phyloP scores from a whole-genome alignment of 495 filamentous ascomycete genomes.

The Xylaria nigripes region DNA sequence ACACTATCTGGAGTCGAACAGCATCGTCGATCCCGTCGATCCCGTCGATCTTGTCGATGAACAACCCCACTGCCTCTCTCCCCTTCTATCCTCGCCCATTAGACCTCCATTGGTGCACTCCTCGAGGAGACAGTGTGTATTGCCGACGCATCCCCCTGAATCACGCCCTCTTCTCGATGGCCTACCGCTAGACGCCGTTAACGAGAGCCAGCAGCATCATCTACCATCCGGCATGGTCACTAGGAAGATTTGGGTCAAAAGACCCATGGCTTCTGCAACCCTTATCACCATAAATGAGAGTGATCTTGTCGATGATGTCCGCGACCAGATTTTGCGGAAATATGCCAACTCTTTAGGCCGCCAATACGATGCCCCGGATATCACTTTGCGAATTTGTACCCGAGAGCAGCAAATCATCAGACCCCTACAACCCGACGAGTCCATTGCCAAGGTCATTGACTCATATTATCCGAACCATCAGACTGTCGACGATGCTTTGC shows the following conservation, averaged over 20 bases:
- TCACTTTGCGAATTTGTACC: slow-evolving; percentile 77
- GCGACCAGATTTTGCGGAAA: slow-evolving; percentile 85
- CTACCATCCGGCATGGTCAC: slow-evolving; percentile 49
- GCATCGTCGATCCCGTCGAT: background rate
- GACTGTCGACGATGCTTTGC: slow-evolving; percentile 76
- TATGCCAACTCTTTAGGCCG: slow-evolving; percentile 87
- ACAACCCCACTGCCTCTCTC: slow-evolving; percentile 4
- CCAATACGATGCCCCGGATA: slow-evolving; percentile 82
- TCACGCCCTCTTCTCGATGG: slow-evolving; percentile 41
- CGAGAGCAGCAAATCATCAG: slow-evolving; percentile 76
- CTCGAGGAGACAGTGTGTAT: slow-evolving; percentile 37
- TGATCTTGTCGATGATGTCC: slow-evolving; percentile 88
- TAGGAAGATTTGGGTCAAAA: slow-evolving; percentile 90
- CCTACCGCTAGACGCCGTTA: slow-evolving; percentile 36
- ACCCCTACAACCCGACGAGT: slow-evolving; percentile 75
- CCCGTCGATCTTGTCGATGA: slow-evolving; percentile 1
- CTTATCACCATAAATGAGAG: slow-evolving; percentile 77
- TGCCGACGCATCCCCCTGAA: slow-evolving; percentile 41
- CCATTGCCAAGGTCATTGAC: slow-evolving; percentile 69
- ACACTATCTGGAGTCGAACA: background rate
- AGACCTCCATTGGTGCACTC: slow-evolving; percentile 14
- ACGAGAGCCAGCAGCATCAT: slow-evolving; percentile 30
- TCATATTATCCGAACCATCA: slow-evolving; percentile 84
- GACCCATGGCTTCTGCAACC: slow-evolving; percentile 76
- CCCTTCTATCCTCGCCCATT: background rate